A percentile compares a stretch with the other conserved stretches of the same genome.
Conservation (phyloP, 2,329 filamentous ascomycete species). For the Diaporthe amygdali region DNA sequence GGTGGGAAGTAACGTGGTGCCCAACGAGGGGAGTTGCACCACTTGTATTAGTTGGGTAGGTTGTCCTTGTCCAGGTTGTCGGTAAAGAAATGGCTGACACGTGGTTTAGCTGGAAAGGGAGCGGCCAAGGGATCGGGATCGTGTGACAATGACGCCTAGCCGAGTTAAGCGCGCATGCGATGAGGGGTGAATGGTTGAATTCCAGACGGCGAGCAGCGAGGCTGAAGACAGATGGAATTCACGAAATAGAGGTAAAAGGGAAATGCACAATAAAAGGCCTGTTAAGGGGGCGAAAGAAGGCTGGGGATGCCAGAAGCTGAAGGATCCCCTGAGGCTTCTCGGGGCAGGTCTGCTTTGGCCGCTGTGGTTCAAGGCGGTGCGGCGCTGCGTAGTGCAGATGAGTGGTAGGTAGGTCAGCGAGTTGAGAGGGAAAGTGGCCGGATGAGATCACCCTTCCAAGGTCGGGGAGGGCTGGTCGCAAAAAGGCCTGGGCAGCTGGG, state of each 20-base stretch:
- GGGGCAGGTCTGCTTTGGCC: neutral
- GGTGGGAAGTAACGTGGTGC: conserved; percentile 12
- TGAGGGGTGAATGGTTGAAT: conserved; percentile 11
- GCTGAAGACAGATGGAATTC: neutral
- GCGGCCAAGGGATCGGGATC: conserved; percentile 24
- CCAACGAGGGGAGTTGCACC: conserved; percentile 5
- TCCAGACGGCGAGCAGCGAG: conserved; percentile 8
- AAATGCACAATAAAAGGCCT: conserved; percentile 13
- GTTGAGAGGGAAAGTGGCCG: neutral
- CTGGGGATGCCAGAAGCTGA: conserved; percentile 9
- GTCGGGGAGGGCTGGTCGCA: conserved; percentile 16
- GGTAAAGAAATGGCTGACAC: conserved; percentile 19
- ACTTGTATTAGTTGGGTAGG: conserved; percentile 14
- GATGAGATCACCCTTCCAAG: conserved; percentile 20
- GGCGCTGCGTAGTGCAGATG: neutral
- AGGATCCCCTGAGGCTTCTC: neutral
- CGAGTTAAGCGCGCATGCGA: conserved; percentile 16
- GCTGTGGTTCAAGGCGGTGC: neutral
- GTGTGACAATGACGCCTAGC: conserved; percentile 27
- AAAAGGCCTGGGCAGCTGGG: conserved; percentile 12
- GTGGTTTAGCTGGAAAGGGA: conserved; percentile 19
- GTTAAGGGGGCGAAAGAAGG: conserved; percentile 16
- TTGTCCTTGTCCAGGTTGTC: conserved; percentile 16
- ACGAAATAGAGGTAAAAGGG: neutral
- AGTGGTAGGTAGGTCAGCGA: neutral